These are phyloP conservation scores for Camelina neglecta DNA, from an alignment of 345 rosid species.

Conservation along the genomic window DNA sequence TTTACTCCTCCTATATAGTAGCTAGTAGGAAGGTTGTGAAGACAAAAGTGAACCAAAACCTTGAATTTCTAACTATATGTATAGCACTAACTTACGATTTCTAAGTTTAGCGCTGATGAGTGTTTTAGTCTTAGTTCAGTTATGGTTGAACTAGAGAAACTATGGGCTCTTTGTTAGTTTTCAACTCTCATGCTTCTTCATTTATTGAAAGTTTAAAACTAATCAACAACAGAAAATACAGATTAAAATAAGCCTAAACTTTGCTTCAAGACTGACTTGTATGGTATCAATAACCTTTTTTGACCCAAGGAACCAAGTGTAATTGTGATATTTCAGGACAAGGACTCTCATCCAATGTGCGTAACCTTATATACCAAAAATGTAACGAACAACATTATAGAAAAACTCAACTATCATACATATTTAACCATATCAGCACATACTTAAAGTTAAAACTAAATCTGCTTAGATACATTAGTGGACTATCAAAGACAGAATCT, in stretches of 20 bases:
- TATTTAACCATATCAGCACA: too few relatives aligned
- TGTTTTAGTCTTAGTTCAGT: background rate
- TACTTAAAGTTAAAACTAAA: too few relatives aligned
- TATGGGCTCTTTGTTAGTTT: background rate
- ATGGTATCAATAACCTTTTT: background rate
- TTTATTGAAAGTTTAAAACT: background rate
- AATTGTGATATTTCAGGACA: background rate
- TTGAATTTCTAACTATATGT: background rate
- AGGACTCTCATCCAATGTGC: too few relatives aligned
- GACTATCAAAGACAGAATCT: too few relatives aligned
- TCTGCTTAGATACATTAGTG: too few relatives aligned
- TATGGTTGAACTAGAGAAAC: background rate
- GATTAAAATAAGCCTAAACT: background rate
- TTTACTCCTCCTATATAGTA: background rate
- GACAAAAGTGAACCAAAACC: background rate
- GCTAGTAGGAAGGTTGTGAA: background rate
- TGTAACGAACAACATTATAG: too few relatives aligned
- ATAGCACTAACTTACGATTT: background rate
- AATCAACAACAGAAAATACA: background rate
- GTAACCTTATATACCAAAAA: too few relatives aligned
- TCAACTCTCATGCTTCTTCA: background rate
- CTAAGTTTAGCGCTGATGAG: background rate
- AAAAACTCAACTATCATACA: too few relatives aligned
- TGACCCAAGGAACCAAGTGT: background rate
- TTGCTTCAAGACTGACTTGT: background rate